Base-by-base conservation (phyloP, 2,329 filamentous ascomycete genomes). In the Pseudocercospora cruenta region DNA sequence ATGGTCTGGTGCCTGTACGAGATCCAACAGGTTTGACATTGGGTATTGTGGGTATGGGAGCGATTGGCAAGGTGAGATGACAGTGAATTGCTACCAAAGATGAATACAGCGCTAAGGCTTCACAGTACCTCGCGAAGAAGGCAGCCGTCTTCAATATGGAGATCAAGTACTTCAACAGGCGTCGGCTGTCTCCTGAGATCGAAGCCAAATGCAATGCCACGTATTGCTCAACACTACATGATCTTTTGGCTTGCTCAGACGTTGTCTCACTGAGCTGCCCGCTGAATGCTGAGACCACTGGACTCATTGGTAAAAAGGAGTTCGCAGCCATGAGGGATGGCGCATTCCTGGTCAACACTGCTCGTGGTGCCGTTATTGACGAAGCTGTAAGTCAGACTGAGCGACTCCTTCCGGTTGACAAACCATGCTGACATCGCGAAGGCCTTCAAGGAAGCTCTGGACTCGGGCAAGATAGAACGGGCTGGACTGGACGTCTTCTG, bases 31-130 rank as follows among this genome's bases (percentile, higher is more conserved):
- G 83, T 14, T 84, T 86, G 63, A 80, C 80, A 0, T 82, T 93
- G 0, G 90, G 89, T 0, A 82, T 93, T 28, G 84, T 93, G 22
- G 91, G 90, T 0, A 83, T 93, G 2, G 90, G 90, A 1, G 86
- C 88, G 4, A 82, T 82, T 47, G 80, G 80, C 1, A 72, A 74
- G 57, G 66, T 67, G 21, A 24, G 60, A 39, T 66, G 10, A 26
- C 24, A 2, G 5, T 5, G 24, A 26, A 26, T 26, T 22, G 22
- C 57, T 33, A 1, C 12, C 4, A 39, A 22, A 55, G 24, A 64
- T 31, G 21, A 24, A 54, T 5, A 4, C 5, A 14, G 24, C 6
- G 16, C 14, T 26, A 14, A 57, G 19, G 9, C 16, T 33, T 10
- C 26, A 39, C n/a, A 66, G 65, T 71, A 66, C 36, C 82, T 92